Evolutionary conservation across 345 rosid species (phyloP).

Genomic region (Eucalyptus cloeziana): DNA sequence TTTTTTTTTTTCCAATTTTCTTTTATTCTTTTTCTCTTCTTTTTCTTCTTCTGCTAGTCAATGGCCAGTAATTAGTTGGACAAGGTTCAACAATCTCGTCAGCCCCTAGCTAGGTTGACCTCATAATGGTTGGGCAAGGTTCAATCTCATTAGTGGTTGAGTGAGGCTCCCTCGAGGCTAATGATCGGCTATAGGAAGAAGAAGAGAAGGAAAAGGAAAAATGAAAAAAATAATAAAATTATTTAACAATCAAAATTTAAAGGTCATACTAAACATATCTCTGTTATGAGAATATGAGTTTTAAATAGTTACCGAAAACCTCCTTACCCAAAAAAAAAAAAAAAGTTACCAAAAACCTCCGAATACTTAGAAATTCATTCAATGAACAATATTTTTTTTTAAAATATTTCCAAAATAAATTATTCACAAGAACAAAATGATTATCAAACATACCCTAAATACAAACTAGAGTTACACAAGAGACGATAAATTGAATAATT

Average conservation of each 20-base stretch:
- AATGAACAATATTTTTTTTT: too few species aligned
- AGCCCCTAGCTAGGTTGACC: rapidly evolving
- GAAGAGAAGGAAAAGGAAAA: rapidly evolving
- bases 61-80: too few species aligned
- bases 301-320: rapidly evolving
- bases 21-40: too few species aligned
- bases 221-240: rapidly evolving
- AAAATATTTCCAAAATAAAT: too few species aligned
- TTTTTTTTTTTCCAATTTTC: too few species aligned
- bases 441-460: rapidly evolving
- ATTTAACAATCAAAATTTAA: too few species aligned
- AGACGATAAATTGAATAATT: neutral
- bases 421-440: rapidly evolving
- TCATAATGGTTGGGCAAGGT: rapidly evolving
- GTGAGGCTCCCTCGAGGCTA: rapidly evolving
- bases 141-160: rapidly evolving
- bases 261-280: rapidly evolving
- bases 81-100: rapidly evolving
- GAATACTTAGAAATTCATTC: rapidly evolving
- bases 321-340: too few species aligned
- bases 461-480: too few species aligned
- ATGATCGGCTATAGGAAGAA: rapidly evolving
- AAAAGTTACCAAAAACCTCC: rapidly evolving
- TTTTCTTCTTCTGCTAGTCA: rapidly evolving
- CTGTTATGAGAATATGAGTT: rapidly evolving